These are phyloP conservation scores for Lyophyllum decastes DNA, from an alignment of 768 basidiomycete genomes.

Conservation along the genomic window DNA sequence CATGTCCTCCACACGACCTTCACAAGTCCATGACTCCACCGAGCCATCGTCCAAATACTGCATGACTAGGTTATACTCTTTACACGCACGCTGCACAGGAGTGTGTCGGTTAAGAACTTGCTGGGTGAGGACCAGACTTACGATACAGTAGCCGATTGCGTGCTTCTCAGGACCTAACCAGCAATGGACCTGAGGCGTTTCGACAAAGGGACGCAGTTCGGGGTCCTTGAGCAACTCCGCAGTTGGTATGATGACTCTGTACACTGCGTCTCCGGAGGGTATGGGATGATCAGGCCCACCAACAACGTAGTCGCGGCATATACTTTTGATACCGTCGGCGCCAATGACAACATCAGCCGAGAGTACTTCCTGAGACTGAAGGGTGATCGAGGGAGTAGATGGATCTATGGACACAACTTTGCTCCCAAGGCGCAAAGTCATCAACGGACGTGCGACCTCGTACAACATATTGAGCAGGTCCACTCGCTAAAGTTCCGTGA, in stretches of 20 bases:
- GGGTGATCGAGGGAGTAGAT: slow-evolving; percentile 16
- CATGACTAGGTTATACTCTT: neutral
- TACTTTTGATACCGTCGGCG: neutral
- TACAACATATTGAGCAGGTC: slow-evolving; percentile 43
- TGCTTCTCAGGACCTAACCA: neutral
- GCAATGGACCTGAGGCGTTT: neutral
- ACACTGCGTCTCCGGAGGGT: neutral
- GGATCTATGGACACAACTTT: slow-evolving; percentile 33
- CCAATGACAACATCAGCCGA: neutral
- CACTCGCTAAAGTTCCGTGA: slow-evolving; percentile 38
- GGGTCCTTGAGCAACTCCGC: neutral
- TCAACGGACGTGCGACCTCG: slow-evolving; percentile 33
- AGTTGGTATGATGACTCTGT: neutral
- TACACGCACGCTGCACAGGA: neutral
- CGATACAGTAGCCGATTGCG: neutral
- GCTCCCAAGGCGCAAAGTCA: slow-evolving; percentile 33
- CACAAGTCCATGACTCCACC: neutral
- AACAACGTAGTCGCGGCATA: neutral
- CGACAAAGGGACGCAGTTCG: neutral
- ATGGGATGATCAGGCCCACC: neutral
- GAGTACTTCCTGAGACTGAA: neutral
- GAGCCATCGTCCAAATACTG: neutral
- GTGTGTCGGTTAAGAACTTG: neutral
- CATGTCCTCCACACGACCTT: neutral
- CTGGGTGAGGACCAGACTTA: neutral